Base-by-base conservation (phyloP, 805 yeast genomes). In the Starmerella apis region DNA sequence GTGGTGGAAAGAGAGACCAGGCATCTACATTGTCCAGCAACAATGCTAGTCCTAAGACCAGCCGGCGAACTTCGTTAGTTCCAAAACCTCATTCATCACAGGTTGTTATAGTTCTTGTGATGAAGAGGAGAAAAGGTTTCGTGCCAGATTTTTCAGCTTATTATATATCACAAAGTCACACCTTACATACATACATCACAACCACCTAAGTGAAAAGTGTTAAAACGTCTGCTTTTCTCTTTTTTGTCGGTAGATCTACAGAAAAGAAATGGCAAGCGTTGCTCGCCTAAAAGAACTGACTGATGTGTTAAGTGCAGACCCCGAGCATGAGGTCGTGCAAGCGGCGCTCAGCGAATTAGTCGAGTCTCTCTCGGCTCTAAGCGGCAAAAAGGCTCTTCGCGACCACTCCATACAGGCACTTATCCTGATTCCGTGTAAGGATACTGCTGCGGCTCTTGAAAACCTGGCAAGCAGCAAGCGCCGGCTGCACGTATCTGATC, bases 1-100 rank as follows among this genome's bases (percentile, higher is more conserved):
- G 60, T 56, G 59, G 60, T 56, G 59, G 57, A 53, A 27, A 45
- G 51, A 43, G 48, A 55, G 56, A 39, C 56, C 57, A 52, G 57
- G 47, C 28, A 25, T 56, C 59, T 52, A 56, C 60, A 53, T n/a
- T 20, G 57, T 53, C 60, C 59, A 47, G 41, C 57, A 25, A 10
- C 30, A 22, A 6, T 16, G 24, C 22, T 20, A 13, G 27, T 18
- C 16, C 20, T n/a, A 23, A 18, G 32, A 9, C 22, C 25, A 13
- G 25, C 37, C 30, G 33, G 59, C 48, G 54, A 56, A 51, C 55
- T 59, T 52, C 56, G 41, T 20, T 49, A 55, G 54, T 43, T 41
- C 23, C 22, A 32, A 27, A 50, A 16, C 18, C 51, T 54, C 56
- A 43, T 53, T 57, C 60, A 57, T 57, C 60, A 56, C 41, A 48